Percentiles rank a stretch among this genome's conserved stretches.
These are phyloP conservation scores for Trichoderma semiorbis DNA, from an alignment of 2,329 filamentous ascomycete species.

Conservation along the genomic window DNA sequence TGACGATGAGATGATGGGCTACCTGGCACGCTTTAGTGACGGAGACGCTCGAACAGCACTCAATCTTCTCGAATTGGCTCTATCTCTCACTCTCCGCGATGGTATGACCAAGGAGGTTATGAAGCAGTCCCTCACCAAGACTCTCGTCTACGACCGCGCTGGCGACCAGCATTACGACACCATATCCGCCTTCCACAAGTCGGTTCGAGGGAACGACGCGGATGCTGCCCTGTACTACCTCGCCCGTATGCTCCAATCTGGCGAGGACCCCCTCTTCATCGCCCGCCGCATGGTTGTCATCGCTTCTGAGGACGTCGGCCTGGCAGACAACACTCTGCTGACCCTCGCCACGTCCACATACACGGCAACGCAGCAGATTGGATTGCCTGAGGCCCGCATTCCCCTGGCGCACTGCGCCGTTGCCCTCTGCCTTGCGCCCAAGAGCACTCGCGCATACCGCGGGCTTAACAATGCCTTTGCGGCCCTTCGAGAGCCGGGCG, in stretches of 20 bases:
- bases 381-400: conserved; percentile 91
- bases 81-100: conserved; percentile 61
- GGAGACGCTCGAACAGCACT: conserved; percentile 91
- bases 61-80: conserved; percentile 85
- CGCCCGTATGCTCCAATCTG: conserved; percentile 90
- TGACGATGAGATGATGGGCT: conserved; percentile 71
- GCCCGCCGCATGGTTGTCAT: conserved; percentile 92
- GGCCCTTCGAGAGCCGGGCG: conserved; percentile 76
- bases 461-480: conserved; percentile 76
- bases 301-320: conserved; percentile 86
- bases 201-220: conserved; percentile 79
- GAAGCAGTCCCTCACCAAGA: conserved; percentile 82
- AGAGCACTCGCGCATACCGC: conserved; percentile 83
- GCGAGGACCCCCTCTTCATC: conserved; percentile 90
- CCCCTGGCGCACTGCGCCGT: conserved; percentile 84
- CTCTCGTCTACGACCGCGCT: conserved; percentile 88
- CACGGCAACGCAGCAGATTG: conserved; percentile 85
- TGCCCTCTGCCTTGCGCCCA: conserved; percentile 74
- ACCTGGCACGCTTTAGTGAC: conserved; percentile 82
- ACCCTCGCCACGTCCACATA: conserved; percentile 82
- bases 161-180: conserved; percentile 98
- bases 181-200: conserved; percentile 96
- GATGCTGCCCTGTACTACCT: conserved; percentile 94
- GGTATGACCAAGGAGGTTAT: conserved; percentile 71
- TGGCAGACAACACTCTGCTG: conserved; percentile 82